Evolutionary conservation across 768 basidiomycete genomes (phyloP).

Genomic region (Tylopilus sp.): DNA sequence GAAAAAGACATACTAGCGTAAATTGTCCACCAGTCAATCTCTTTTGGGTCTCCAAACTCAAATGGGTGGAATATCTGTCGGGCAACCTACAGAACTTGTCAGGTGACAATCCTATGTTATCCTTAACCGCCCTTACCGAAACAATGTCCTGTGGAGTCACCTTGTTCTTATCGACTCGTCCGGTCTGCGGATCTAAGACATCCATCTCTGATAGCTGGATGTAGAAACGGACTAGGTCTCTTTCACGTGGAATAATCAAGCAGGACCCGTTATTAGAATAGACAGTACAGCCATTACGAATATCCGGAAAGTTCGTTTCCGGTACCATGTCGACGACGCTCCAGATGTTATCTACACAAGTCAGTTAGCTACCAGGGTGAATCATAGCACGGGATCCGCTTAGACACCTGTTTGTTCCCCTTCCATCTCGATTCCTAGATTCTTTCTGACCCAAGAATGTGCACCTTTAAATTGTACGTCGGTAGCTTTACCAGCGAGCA

Average conservation of each 20-base stretch:
- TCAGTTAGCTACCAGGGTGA: background rate
- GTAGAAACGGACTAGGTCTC: constrained; percentile 65
- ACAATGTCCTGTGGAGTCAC: constrained; percentile 50
- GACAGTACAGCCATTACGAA: constrained; percentile 57
- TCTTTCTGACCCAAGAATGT: constrained; percentile 46
- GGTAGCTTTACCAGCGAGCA: background rate
- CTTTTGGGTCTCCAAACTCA: constrained; percentile 41
- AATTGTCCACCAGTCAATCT: constrained; percentile 69
- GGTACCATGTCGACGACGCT: constrained; percentile 72
- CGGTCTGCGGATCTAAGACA: constrained; percentile 39
- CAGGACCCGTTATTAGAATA: constrained; percentile 66
- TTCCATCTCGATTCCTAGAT: constrained; percentile 41
- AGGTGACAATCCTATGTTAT: background rate
- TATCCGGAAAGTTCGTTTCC: constrained; percentile 73
- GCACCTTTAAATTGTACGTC: constrained; percentile 29
- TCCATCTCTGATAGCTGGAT: constrained; percentile 59
- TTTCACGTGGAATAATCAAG: constrained; percentile 73
- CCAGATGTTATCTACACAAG: constrained; percentile 61
- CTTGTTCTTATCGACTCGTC: constrained; percentile 51
- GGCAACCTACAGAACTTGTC: constrained; percentile 40
- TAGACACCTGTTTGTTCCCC: constrained; percentile 43
- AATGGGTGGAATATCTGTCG: constrained; percentile 57
- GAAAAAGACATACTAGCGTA: constrained; percentile 53
- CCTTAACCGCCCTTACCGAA: constrained; percentile 37
- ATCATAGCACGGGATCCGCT: background rate